Evolutionary conservation across 2,329 filamentous ascomycete species (phyloP).

Genomic region (Ophiostoma ulmi): DNA sequence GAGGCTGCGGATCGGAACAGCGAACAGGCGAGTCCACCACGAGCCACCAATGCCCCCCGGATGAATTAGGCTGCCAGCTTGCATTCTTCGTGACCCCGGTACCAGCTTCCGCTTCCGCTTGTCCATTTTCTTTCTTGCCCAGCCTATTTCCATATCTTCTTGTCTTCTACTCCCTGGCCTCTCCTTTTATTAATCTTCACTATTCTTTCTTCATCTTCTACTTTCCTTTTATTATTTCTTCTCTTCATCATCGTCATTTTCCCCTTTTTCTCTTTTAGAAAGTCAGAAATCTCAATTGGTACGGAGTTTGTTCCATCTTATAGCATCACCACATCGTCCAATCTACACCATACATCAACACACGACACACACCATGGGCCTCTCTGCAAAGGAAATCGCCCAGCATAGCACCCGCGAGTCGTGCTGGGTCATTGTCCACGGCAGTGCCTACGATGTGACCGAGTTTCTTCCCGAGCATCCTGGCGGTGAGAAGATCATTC

Average conservation of each 20-base stretch:
- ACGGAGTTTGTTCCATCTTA: neutral
- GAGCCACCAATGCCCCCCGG: constrained; percentile 2
- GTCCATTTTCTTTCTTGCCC: constrained; percentile 4
- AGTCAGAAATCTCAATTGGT: neutral
- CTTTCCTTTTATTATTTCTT: neutral
- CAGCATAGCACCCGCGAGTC: constrained; percentile 35
- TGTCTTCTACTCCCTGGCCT: neutral
- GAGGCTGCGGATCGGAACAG: neutral
- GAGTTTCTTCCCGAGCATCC: constrained; percentile 64
- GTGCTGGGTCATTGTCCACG: constrained; percentile 37
- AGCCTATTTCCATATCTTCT: neutral
- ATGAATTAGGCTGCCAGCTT: neutral
- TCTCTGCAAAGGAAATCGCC: constrained; percentile 35
- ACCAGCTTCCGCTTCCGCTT: neutral
- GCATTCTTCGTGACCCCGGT: neutral
- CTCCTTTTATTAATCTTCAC: neutral
- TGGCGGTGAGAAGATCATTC: constrained; percentile 84
- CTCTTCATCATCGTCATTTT: neutral
- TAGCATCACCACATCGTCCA: neutral
- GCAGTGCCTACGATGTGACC: constrained; percentile 35
- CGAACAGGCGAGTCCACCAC: neutral
- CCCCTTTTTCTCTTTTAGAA: neutral
- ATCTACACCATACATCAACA: neutral
- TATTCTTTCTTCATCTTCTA: neutral
- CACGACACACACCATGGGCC: constrained; percentile 22